Percentiles rank a stretch among this genome's conserved stretches.
These are phyloP conservation scores for Dipteronia dyeriana DNA, from an alignment of 345 rosid genomes.

Conservation along the genomic window DNA sequence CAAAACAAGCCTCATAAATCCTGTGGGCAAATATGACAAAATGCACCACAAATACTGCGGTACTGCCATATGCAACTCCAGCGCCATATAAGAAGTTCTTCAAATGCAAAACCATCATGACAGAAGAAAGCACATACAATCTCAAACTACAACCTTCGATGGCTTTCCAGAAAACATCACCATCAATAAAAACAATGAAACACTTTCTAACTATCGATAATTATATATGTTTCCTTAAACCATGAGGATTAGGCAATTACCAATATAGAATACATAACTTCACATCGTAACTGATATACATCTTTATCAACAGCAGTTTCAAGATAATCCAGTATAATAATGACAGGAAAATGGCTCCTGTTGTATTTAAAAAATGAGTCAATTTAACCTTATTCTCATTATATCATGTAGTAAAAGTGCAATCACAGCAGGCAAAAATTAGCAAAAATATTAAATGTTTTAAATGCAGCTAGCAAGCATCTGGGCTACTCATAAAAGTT, in stretches of 20 bases:
- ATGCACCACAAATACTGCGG: neutral
- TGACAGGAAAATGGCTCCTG: neutral
- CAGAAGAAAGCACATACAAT: neutral
- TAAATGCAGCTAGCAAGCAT: neutral
- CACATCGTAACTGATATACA: neutral
- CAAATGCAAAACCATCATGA: neutral
- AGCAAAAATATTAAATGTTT: neutral
- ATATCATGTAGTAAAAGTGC: neutral
- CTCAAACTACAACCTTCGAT: neutral
- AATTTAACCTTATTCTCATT: neutral
- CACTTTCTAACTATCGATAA: neutral
- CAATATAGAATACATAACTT: neutral
- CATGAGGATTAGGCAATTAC: neutral
- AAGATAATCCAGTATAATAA: neutral
- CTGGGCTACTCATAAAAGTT: neutral
- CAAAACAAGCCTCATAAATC: neutral
- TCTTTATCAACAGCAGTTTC: neutral
- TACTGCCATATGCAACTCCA: neutral
- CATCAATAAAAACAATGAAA: neutral
- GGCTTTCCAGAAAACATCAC: neutral
- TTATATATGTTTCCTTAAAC: neutral
- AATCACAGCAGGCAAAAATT: constrained; percentile 2
- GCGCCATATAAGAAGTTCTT: neutral
- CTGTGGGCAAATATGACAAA: neutral
- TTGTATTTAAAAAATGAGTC: neutral